A percentile compares a stretch with the other conserved stretches of the same genome.
phyloP scores from a whole-genome alignment of 108 stramenopile species.

The Schizochytrium sp. region DNA sequence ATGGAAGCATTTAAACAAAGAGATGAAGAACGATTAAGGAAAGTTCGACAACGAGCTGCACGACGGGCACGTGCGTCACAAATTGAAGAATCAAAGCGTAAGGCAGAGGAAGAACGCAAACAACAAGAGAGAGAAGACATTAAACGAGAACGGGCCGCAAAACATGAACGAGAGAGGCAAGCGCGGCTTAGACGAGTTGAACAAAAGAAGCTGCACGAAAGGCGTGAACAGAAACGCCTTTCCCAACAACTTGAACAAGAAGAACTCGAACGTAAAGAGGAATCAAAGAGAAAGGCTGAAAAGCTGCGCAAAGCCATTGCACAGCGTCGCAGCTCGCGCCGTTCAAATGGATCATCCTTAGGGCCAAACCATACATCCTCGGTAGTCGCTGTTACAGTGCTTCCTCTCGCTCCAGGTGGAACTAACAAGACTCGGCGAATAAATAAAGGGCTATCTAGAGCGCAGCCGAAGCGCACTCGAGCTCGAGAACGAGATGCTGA shows the following conservation, averaged over 20 bases:
- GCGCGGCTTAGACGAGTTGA: conserved; percentile 3
- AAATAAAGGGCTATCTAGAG: no score
- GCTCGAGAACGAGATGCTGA: not conserved
- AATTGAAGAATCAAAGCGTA: conserved; percentile 20
- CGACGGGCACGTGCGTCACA: conserved; percentile 6
- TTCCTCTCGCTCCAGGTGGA: not conserved
- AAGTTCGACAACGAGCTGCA: not conserved
- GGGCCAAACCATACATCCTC: not conserved
- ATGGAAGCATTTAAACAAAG: conserved; percentile 2
- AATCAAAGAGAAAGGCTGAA: not conserved
- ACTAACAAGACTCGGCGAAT: no score
- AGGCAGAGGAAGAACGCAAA: not conserved
- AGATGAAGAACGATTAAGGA: not conserved
- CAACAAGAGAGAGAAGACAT: not conserved
- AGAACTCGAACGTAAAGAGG: not conserved
- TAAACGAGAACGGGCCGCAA: not conserved
- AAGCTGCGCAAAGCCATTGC: not conserved
- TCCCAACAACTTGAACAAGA: not conserved
- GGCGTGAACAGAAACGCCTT: not conserved
- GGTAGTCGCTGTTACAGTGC: not conserved
- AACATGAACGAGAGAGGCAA: conserved; percentile 35
- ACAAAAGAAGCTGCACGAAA: not conserved
- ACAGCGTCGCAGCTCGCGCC: not conserved
- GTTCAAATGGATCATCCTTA: not conserved
- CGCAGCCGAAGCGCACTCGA: not conserved